phyloP scores from a whole-genome alignment of 1,284 basidiomycete species.

The Takashimella koratensis region DNA sequence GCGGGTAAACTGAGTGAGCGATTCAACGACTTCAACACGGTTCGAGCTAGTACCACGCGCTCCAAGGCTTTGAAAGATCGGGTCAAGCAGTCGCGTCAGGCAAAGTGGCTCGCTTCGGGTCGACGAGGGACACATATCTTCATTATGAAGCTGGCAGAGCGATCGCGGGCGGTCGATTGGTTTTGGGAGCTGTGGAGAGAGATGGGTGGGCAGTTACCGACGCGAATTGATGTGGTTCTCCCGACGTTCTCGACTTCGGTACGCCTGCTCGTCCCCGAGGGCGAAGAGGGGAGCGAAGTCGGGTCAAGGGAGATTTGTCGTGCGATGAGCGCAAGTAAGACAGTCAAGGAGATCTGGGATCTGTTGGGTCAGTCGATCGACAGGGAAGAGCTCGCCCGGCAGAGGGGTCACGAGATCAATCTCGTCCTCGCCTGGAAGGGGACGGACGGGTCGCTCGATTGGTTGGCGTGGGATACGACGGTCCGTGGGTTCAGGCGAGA shows the following conservation, averaged over 20 bases:
- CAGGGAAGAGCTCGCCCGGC: conserved; percentile 22
- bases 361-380: conserved; percentile 27
- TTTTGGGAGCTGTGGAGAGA: conserved; percentile 46
- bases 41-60: conserved; percentile 14
- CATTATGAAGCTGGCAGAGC: conserved; percentile 38
- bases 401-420: conserved; percentile 17
- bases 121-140: conserved; percentile 36
- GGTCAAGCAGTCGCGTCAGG: conserved; percentile 35
- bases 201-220: conserved; percentile 36
- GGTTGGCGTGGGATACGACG: conserved; percentile 38
- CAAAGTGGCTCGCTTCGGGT: conserved; percentile 26
- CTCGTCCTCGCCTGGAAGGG: conserved; percentile 43
- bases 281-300: conserved; percentile 22
- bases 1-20: conserved; percentile 22
- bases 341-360: conserved; percentile 30
- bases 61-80: conserved; percentile 15
- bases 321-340: conserved; percentile 20
- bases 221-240: conserved; percentile 33
- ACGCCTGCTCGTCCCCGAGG: conserved; percentile 31
- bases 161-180: conserved; percentile 46
- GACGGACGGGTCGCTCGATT: conserved; percentile 38
- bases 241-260: conserved; percentile 35
- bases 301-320: conserved; percentile 12
- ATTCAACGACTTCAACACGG: conserved; percentile 13
- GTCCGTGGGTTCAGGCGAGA: conserved; percentile 31